These are phyloP conservation scores for Cicer arietinum DNA, from an alignment of 306 rosid species.

Conservation along the genomic window DNA sequence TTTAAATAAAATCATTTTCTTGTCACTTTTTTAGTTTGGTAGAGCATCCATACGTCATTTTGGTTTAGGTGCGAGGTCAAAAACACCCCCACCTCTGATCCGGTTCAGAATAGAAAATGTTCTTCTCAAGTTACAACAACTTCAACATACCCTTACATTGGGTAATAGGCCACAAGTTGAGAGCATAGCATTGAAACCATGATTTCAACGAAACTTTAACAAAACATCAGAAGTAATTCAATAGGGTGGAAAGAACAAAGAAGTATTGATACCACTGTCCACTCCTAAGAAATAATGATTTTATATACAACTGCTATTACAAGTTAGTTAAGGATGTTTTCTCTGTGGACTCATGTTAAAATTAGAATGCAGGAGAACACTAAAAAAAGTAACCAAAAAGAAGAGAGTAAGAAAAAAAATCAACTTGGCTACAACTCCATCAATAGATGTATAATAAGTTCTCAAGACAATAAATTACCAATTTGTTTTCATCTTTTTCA, in stretches of 20 bases:
- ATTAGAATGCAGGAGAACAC: slow-evolving; percentile 37
- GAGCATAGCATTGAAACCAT: not conserved
- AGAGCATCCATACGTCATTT: not conserved
- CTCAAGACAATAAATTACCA: slow-evolving; percentile 6
- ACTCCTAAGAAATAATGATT: slow-evolving; percentile 37
- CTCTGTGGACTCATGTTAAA: slow-evolving; percentile 30
- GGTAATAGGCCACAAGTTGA: not conserved
- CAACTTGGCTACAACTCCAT: slow-evolving; percentile 39
- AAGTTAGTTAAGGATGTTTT: slow-evolving; percentile 31
- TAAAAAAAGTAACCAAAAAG: slow-evolving; percentile 9
- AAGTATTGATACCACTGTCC: not conserved
- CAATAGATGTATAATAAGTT: slow-evolving; percentile 14
- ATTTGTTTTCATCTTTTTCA: not conserved
- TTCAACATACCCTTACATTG: too few relatives aligned
- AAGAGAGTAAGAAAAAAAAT: not conserved
- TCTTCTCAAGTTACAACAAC: not conserved
- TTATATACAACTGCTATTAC: slow-evolving; percentile 39
- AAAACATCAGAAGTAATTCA: slow-evolving; percentile 13
- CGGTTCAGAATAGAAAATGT: not conserved
- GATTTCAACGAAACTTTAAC: slow-evolving; percentile 26
- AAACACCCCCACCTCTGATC: not conserved
- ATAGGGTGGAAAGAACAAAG: not conserved
- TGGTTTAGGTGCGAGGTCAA: slow-evolving; percentile 18
- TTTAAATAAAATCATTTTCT: not conserved
- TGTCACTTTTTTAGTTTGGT: not conserved